Conservation (phyloP, 2,329 filamentous ascomycete species). For the Fusarium luffae region DNA sequence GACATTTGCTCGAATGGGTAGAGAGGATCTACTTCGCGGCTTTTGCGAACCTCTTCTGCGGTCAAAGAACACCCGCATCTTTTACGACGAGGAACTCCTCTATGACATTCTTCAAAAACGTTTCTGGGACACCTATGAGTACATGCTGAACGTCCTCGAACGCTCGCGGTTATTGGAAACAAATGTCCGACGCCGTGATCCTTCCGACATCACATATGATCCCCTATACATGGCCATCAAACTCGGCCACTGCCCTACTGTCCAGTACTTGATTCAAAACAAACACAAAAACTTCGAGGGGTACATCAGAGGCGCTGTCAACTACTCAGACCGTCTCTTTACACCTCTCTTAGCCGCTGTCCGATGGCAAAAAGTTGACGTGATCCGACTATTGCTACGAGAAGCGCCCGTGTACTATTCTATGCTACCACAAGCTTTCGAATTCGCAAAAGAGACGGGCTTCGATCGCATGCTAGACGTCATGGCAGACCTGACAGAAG, state of each 20-base stretch:
- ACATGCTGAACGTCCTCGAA: constrained; percentile 44
- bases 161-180: constrained; percentile 34
- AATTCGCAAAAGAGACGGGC: constrained; percentile 35
- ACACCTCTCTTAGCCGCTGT: constrained; percentile 46
- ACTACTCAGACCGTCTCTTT: constrained; percentile 32
- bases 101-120: constrained; percentile 42
- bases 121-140: constrained; percentile 43
- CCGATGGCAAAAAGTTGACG: constrained; percentile 42
- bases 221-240: constrained; percentile 47
- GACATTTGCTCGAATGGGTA: constrained; percentile 41
- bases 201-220: constrained; percentile 45
- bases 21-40: constrained; percentile 39
- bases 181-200: constrained; percentile 19
- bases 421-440: constrained; percentile 37
- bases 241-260: constrained; percentile 38
- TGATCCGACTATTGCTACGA: constrained; percentile 39
- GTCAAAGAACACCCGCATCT: constrained; percentile 44
- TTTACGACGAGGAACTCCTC: constrained; percentile 39
- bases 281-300: constrained; percentile 41
- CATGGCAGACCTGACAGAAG: constrained; percentile 15
- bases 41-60: constrained; percentile 47
- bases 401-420: constrained; percentile 32
- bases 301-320: constrained; percentile 24
- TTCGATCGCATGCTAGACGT: constrained; percentile 34
- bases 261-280: constrained; percentile 23